Evolutionary conservation across 2,329 filamentous ascomycete species (phyloP).

Genomic region (Penicillium sclerotiorum): DNA sequence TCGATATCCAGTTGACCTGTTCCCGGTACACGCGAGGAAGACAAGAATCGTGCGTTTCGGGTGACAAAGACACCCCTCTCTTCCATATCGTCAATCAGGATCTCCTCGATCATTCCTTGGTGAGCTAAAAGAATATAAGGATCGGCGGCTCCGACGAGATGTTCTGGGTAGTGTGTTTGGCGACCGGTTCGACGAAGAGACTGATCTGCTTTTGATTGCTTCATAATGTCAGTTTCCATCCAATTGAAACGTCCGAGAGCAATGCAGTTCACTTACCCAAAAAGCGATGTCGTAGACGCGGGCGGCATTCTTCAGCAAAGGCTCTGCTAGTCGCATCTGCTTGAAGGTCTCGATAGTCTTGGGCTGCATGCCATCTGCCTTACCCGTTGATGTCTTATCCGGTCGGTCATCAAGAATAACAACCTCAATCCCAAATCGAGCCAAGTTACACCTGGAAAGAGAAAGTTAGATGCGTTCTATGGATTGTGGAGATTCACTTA

Average conservation of each 20-base stretch:
- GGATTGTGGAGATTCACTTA: slow-evolving; percentile 26
- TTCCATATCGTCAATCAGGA: slow-evolving; percentile 70
- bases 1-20: slow-evolving; percentile 45
- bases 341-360: slow-evolving; percentile 78
- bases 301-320: slow-evolving; percentile 66
- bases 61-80: slow-evolving; percentile 65
- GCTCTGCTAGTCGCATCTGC: slow-evolving; percentile 72
- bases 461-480: slow-evolving; percentile 21
- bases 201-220: slow-evolving; percentile 47
- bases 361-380: slow-evolving; percentile 73
- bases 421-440: slow-evolving; percentile 67
- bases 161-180: slow-evolving; percentile 67
- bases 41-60: slow-evolving; percentile 64
- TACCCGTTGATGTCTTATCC: slow-evolving; percentile 68
- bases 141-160: slow-evolving; percentile 53
- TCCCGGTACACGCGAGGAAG: slow-evolving; percentile 47
- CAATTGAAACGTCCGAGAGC: not conserved
- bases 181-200: slow-evolving; percentile 64
- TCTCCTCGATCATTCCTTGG: slow-evolving; percentile 73
- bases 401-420: slow-evolving; percentile 69
- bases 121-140: slow-evolving; percentile 62
- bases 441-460: slow-evolving; percentile 55
- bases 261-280: slow-evolving; percentile 68
- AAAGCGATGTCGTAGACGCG: slow-evolving; percentile 75
- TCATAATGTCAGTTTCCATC: not conserved